phyloP scores from a whole-genome alignment of 192 early-diverging fungal genomes.

The Chytriomyces hyalinus region DNA sequence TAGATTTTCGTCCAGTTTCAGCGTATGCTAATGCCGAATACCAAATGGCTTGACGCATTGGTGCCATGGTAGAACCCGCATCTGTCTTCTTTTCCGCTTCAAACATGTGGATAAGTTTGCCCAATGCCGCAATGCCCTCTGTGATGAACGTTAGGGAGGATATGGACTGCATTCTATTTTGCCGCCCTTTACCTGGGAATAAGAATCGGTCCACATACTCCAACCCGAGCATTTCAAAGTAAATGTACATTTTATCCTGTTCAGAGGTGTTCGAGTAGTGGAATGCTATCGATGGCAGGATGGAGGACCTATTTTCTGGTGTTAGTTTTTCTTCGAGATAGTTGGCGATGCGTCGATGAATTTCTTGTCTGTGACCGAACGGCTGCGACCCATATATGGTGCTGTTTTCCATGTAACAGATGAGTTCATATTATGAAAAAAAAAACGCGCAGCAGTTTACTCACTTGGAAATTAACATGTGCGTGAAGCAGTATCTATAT shows the following conservation, averaged over 20 bases:
- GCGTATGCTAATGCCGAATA: constrained; percentile 32
- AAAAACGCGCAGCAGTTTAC: not conserved
- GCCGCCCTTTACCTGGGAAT: constrained; percentile 18
- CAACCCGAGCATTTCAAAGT: constrained; percentile 34
- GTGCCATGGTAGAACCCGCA: not conserved
- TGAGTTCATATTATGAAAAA: not conserved
- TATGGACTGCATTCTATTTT: not conserved
- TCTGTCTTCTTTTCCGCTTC: constrained; percentile 27
- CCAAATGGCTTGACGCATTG: constrained; percentile 31
- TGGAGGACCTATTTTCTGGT: constrained; percentile 21
- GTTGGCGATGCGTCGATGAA: constrained; percentile 31
- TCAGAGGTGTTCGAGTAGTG: constrained; percentile 38
- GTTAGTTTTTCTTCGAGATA: constrained; percentile 27
- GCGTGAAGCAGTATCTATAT: constrained; percentile 32
- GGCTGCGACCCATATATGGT: constrained; percentile 43
- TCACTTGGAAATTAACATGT: constrained; percentile 34
- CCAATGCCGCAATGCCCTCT: constrained; percentile 33
- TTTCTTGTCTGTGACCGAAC: constrained; percentile 38
- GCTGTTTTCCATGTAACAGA: not conserved
- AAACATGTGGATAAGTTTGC: constrained; percentile 29
- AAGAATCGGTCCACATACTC: constrained; percentile 23
- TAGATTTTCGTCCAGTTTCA: constrained; percentile 11
- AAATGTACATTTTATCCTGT: constrained; percentile 35
- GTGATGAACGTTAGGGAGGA: not conserved
- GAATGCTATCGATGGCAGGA: constrained; percentile 31